Evolutionary conservation across 2,329 filamentous ascomycete species (phyloP).

Genomic region (Aspergillus sp.): DNA sequence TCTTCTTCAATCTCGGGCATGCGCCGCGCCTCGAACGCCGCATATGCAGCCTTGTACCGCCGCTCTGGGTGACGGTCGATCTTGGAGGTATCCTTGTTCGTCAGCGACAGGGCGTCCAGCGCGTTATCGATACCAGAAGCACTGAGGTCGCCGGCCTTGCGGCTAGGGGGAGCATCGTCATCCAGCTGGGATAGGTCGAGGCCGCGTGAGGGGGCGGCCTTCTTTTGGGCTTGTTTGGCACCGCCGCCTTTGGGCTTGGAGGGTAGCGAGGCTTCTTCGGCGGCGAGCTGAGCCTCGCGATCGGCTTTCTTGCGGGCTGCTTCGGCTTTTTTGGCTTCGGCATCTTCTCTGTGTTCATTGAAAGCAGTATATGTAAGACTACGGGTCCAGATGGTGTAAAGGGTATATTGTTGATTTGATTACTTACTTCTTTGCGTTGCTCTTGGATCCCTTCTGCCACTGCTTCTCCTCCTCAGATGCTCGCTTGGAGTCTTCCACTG

Average conservation of each 20-base stretch:
- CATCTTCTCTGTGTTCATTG: constrained; percentile 57
- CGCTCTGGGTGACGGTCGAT: constrained; percentile 84
- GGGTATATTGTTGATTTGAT: too few species aligned
- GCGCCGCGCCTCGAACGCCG: constrained; percentile 71
- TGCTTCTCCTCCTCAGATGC: constrained; percentile 62
- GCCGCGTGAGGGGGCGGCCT: constrained; percentile 43
- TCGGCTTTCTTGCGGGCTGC: constrained; percentile 85
- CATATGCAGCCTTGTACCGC: constrained; percentile 76
- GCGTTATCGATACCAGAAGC: constrained; percentile 89
- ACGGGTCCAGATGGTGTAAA: too few species aligned
- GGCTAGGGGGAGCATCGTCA: constrained; percentile 39
- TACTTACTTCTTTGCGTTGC: constrained; percentile 72
- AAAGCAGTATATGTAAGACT: background rate
- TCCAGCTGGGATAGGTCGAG: constrained; percentile 72
- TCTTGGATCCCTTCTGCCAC: constrained; percentile 83
- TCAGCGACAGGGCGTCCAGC: constrained; percentile 72
- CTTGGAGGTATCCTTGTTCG: constrained; percentile 52
- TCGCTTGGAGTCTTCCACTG: constrained; percentile 58
- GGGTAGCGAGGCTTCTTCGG: constrained; percentile 66
- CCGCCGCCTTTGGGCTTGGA: constrained; percentile 54
- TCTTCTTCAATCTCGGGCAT: constrained; percentile 80
- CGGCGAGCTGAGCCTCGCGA: constrained; percentile 69
- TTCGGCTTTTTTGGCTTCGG: constrained; percentile 75
- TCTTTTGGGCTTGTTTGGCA: constrained; percentile 45
- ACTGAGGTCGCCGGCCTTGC: constrained; percentile 56